Evolutionary conservation across 2,329 filamentous ascomycete genomes (phyloP).

Genomic region (Fusarium nurragi): DNA sequence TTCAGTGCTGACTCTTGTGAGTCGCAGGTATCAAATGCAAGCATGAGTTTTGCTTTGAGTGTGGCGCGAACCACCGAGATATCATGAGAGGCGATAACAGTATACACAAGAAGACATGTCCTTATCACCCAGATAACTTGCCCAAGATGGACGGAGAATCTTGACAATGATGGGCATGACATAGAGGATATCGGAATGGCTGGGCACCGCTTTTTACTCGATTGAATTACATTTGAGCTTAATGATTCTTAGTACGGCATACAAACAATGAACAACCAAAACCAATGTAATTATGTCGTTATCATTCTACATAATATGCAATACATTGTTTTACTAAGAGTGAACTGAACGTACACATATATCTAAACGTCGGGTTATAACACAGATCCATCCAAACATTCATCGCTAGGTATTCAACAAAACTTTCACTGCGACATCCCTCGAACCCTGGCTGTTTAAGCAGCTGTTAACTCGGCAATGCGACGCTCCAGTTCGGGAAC

Average conservation of each 20-base stretch:
- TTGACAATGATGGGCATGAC: background rate
- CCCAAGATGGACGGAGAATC: background rate
- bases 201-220: background rate
- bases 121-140: slow-evolving; percentile 44
- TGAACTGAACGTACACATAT: background rate
- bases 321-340: slow-evolving; percentile 2
- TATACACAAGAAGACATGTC: slow-evolving; percentile 45
- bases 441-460: slow-evolving; percentile 2
- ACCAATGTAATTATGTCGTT: background rate
- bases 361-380: background rate
- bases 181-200: background rate
- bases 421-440: background rate
- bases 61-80: slow-evolving; percentile 47
- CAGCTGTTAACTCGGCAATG: slow-evolving; percentile 76
- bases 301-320: background rate
- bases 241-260: background rate
- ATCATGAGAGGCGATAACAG: slow-evolving; percentile 49
- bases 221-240: background rate
- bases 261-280: background rate
- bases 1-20: slow-evolving; percentile 24
- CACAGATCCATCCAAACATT: background rate
- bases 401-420: slow-evolving; percentile 7
- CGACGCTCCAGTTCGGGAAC: slow-evolving; percentile 89
- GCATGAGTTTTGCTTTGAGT: slow-evolving; percentile 52
- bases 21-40: slow-evolving; percentile 49